Evolutionary conservation across 106 monocot genomes (phyloP), one percentile per base, ranked within the genome.

Genomic region (Apostasia shenzhenica): DNA sequence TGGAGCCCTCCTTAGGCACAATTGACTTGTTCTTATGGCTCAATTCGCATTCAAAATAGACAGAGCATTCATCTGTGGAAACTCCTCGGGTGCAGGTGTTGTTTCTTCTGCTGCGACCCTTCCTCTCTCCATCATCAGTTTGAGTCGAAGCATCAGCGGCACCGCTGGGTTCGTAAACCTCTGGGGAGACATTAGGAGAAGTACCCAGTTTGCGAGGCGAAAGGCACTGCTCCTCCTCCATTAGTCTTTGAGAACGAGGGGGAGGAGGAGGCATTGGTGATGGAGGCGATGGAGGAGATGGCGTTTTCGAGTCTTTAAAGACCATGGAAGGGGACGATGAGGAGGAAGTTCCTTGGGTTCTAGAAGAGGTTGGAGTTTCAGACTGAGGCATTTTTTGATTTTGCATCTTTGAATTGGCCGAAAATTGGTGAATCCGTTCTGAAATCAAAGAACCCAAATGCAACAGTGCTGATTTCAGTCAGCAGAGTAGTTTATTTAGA

Each of bases 121-220:
- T 72, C 45, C 8, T 42, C 11, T 55, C 48, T 8, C 45, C 57
- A 45, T 83, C 76, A 2, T 88, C 84, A 14, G 84, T 88, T 70
- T 88, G 88, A 10, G 88, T 88, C 10, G 84, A 72, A 41, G 88
- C 88, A 43, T 88, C 84, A 6, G 68, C 47, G 3, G 79, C 75
- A 14, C 63, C 70, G 14, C 37, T 70, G 6, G 79, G 49, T 52
- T 79, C 81, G 57, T 52, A 79, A 4, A 73, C 45, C 65, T 48
- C 48, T 12, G 65, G n/a, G 7, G 48, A 65, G 65, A 45, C 41
- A 59, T 59, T 59, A 41, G 8, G n/a, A 45, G 40, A 55, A 9
- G 26, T 43, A 48, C 8, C 53, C 67, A 6, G 73, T 45, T 0
- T 54, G 75, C 5, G 43, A 38, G 45, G 70, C 55, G 43, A 10